phyloP scores from a whole-genome alignment of 139 green algal species.

The Chlamydomonas sp. region DNA sequence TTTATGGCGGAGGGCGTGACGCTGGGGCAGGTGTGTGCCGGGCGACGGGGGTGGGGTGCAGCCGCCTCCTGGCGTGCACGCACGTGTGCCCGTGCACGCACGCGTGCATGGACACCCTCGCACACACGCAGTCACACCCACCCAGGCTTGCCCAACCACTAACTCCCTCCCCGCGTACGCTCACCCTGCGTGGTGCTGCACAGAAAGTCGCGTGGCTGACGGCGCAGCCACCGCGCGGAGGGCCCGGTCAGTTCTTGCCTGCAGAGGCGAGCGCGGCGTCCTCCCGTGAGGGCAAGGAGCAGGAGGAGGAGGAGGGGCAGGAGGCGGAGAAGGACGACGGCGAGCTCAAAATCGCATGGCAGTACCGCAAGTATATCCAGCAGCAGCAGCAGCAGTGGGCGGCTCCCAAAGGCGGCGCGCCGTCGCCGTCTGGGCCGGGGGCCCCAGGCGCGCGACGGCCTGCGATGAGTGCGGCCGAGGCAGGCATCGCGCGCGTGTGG shows the following conservation, averaged over 20 bases:
- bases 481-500: conserved; percentile 48
- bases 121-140: too few relatives aligned
- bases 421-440: background rate
- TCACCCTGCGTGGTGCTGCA: background rate
- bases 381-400: conserved; percentile 23
- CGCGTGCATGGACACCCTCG: too few relatives aligned
- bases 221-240: conserved; percentile 4
- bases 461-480: conserved; percentile 20
- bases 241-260: conserved; percentile 34
- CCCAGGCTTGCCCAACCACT: too few relatives aligned
- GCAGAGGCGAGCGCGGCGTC: conserved; percentile 16
- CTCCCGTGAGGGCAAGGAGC: conserved; percentile 4
- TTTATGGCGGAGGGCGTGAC: conserved; percentile 67
- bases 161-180: background rate
- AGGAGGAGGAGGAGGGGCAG: conserved; percentile 15
- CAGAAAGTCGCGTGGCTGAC: conserved; percentile 28
- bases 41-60: too few relatives aligned
- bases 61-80: too few relatives aligned
- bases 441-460: background rate
- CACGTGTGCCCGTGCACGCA: too few relatives aligned
- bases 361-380: conserved; percentile 78
- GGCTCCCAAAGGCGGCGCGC: background rate
- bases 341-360: conserved; percentile 75
- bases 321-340: too few relatives aligned
- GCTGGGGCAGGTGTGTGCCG: conserved; percentile 57